These are phyloP conservation scores for Dothideomycetes sp. DNA, from an alignment of 2,329 filamentous ascomycete genomes.

Conservation along the genomic window DNA sequence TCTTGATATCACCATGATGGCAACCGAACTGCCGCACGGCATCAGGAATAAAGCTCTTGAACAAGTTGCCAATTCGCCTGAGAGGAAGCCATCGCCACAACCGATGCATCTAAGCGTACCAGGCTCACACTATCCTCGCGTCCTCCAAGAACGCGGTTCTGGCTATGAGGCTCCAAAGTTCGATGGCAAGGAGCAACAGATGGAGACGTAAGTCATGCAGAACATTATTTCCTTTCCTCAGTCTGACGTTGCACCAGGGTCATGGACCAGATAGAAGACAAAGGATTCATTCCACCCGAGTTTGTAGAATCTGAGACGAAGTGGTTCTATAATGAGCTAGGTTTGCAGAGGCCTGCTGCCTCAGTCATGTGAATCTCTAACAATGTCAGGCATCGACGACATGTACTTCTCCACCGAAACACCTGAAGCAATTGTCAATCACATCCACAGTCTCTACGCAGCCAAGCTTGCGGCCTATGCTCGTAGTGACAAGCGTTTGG, in stretches of 20 bases:
- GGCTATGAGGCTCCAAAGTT: slow-evolving; percentile 94
- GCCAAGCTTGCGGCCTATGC: slow-evolving; percentile 93
- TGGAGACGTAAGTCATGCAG: slow-evolving; percentile 62
- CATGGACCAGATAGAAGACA: slow-evolving; percentile 65
- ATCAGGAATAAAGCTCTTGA: slow-evolving; percentile 43
- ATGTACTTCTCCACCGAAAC: slow-evolving; percentile 93
- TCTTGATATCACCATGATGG: slow-evolving; percentile 2
- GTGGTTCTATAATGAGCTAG: slow-evolving; percentile 97
- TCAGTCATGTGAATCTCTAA: not conserved
- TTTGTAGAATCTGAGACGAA: slow-evolving; percentile 77
- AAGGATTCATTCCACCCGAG: slow-evolving; percentile 74
- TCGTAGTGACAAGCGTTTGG: slow-evolving; percentile 83
- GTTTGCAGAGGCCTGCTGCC: not conserved
- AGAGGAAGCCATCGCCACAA: slow-evolving; percentile 71
- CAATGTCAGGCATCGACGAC: slow-evolving; percentile 64
- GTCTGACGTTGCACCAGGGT: slow-evolving; percentile 42
- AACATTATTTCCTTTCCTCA: not conserved
- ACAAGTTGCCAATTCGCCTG: slow-evolving; percentile 38
- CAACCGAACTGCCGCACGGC: slow-evolving; percentile 1
- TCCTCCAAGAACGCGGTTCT: slow-evolving; percentile 78
- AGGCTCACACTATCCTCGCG: slow-evolving; percentile 49
- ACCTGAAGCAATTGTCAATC: slow-evolving; percentile 77
- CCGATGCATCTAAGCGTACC: slow-evolving; percentile 75
- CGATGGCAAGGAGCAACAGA: slow-evolving; percentile 83
- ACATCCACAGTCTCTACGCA: slow-evolving; percentile 92